These are phyloP conservation scores for Athelia psychrophila DNA, from an alignment of 1,284 basidiomycete genomes.

Conservation along the genomic window DNA sequence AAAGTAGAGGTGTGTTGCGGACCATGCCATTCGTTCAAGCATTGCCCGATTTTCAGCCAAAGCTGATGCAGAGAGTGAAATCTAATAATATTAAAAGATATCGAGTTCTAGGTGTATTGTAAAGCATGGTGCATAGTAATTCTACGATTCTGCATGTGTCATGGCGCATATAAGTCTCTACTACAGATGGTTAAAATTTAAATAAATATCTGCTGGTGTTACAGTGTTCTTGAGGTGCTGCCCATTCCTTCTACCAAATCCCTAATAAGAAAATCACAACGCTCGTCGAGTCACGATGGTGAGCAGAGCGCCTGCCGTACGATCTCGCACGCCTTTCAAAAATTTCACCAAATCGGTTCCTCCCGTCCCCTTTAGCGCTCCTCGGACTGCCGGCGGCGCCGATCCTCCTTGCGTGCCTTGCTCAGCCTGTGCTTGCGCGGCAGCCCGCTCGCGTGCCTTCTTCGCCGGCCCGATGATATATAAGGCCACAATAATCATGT, in stretches of 20 bases:
- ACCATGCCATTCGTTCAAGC: too few relatives aligned
- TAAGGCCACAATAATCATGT: slow-evolving; percentile 82
- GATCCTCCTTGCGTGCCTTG: neutral
- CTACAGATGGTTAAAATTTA: too few relatives aligned
- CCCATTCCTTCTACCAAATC: neutral
- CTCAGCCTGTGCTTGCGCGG: neutral
- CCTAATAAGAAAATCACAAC: neutral
- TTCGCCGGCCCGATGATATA: slow-evolving; percentile 80
- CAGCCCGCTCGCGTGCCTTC: slow-evolving; percentile 24
- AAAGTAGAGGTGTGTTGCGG: too few relatives aligned
- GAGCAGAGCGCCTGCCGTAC: slow-evolving; percentile 51
- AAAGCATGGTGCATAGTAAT: too few relatives aligned
- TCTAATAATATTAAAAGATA: too few relatives aligned
- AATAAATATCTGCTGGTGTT: too few relatives aligned
- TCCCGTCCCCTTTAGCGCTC: slow-evolving; percentile 76
- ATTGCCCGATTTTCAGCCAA: too few relatives aligned
- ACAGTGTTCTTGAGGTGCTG: too few relatives aligned
- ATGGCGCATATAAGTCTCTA: too few relatives aligned
- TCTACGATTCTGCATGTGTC: too few relatives aligned
- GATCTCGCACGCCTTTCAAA: slow-evolving; percentile 75
- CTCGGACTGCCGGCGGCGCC: slow-evolving; percentile 7
- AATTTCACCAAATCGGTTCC: slow-evolving; percentile 84
- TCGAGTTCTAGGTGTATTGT: too few relatives aligned
- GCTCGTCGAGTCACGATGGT: neutral
- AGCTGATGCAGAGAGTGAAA: too few relatives aligned